Percentiles rank a stretch among this genome's conserved stretches.
These are phyloP conservation scores for Santalum album DNA, from an alignment of 164 flowering plant genomes.

Conservation along the genomic window DNA sequence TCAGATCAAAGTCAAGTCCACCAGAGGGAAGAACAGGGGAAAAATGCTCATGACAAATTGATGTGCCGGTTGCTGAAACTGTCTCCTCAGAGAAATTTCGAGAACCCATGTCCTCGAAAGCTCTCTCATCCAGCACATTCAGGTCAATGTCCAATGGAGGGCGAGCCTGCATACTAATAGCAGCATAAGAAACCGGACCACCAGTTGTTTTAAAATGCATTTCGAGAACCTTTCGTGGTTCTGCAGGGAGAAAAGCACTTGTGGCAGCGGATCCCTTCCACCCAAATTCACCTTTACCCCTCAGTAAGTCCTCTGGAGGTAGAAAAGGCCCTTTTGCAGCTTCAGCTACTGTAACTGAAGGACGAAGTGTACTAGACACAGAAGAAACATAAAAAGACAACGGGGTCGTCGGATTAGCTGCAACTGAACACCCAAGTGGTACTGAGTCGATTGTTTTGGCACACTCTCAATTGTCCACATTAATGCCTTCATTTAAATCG, in stretches of 20 bases:
- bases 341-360: constrained; percentile 76
- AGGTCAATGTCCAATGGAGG: constrained; percentile 65
- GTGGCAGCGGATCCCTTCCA: constrained; percentile 99
- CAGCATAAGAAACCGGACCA: constrained; percentile 19
- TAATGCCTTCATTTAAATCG: constrained; percentile 86
- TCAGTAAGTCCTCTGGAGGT: constrained; percentile 60
- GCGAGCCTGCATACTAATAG: constrained; percentile 38
- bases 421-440: constrained; percentile 20
- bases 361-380: constrained; percentile 29
- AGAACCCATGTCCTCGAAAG: constrained; percentile 45
- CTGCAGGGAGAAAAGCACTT: constrained; percentile 96
- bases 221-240: constrained; percentile 62
- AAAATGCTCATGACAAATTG: constrained; percentile 11
- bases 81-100: constrained; percentile 16
- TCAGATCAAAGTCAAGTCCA: constrained; percentile 84
- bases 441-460: constrained; percentile 26
- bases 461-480: constrained; percentile 52
- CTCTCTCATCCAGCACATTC: constrained; percentile 71
- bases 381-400: constrained; percentile 27
- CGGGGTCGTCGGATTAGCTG: constrained; percentile 27
- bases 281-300: constrained; percentile 55
- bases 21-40: constrained; percentile 31
- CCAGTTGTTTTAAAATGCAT: constrained; percentile 17
- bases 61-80: constrained; percentile 7
- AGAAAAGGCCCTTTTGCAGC: constrained; percentile 84